Percentiles rank a stretch among this genome's conserved stretches.
phyloP scores from a whole-genome alignment of 768 basidiomycete genomes.

The Crepidotus variabilis region DNA sequence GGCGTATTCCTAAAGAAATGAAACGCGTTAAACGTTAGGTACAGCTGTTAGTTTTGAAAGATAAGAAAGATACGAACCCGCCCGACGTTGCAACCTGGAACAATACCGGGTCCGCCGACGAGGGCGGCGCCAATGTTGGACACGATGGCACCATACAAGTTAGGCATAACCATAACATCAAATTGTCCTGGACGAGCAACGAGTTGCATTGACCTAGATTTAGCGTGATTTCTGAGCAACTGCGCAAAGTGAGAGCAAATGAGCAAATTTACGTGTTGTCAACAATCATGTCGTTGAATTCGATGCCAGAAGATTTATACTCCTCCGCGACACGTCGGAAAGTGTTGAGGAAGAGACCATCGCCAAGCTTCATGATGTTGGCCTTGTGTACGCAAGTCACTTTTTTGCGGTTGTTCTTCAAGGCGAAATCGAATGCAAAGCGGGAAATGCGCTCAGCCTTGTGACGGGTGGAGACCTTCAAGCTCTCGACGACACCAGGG shows the following conservation, averaged over 20 bases:
- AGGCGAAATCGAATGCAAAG: conserved; percentile 98
- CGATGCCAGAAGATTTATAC: conserved; percentile 89
- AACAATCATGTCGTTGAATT: conserved; percentile 97
- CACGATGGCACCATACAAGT: conserved; percentile 94
- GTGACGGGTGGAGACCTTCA: conserved; percentile 94
- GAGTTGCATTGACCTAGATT: conserved; percentile 92
- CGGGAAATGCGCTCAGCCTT: conserved; percentile 96
- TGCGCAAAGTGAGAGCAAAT: background rate
- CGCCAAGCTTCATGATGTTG: conserved; percentile 99
- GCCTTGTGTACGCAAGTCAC: conserved; percentile 99
- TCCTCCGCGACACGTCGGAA: conserved; percentile 97
- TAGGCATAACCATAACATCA: conserved; percentile 99
- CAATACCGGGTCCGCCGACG: conserved; percentile 96
- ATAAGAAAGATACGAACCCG: conserved; percentile 45
- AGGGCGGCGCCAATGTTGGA: conserved; percentile 99
- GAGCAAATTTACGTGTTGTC: conserved; percentile 79
- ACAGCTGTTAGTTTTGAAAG: background rate
- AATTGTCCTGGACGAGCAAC: conserved; percentile 95
- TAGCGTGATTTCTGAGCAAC: background rate
- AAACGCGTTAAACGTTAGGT: conserved; percentile 10
- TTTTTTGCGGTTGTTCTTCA: conserved; percentile 99
- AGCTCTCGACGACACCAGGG: conserved; percentile 96
- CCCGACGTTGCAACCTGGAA: conserved; percentile 97
- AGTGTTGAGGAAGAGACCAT: conserved; percentile 97
- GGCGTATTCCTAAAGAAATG: conserved; percentile 73